A percentile compares a stretch with the other conserved stretches of the same genome.
Conservation (phyloP, 2,329 filamentous ascomycete genomes). For the Botrytis aclada region DNA sequence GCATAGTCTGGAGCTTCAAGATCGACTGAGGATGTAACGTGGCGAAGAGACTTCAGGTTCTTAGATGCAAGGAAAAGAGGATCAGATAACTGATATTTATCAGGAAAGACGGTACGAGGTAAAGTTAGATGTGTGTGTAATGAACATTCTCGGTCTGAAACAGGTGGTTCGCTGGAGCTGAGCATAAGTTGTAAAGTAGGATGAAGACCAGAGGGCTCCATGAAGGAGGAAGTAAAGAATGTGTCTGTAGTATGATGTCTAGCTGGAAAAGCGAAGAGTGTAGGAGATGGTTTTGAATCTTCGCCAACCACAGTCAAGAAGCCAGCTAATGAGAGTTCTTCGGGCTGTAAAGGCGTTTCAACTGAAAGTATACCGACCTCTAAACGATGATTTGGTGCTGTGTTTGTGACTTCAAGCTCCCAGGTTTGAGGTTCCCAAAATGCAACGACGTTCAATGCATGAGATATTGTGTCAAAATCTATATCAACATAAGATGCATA, state of each 20-base stretch:
- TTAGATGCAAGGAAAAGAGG: conserved; percentile 76
- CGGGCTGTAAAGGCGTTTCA: conserved; percentile 60
- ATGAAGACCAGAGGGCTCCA: conserved; percentile 76
- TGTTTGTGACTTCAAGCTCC: conserved; percentile 32
- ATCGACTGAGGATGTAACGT: conserved; percentile 74
- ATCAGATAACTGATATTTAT: conserved; percentile 81
- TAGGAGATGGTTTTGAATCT: conserved; percentile 67
- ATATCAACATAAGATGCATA: conserved; percentile 68
- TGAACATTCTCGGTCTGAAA: conserved; percentile 57
- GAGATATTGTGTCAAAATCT: conserved; percentile 68
- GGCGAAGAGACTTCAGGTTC: conserved; percentile 66
- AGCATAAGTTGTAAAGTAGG: conserved; percentile 72
- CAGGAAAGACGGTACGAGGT: conserved; percentile 76
- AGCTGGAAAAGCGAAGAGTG: conserved; percentile 79
- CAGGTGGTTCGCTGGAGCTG: conserved; percentile 49
- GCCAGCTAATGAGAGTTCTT: conserved; percentile 77
- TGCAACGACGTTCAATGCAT: conserved; percentile 61
- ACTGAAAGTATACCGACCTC: conserved; percentile 78
- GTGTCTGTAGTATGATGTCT: conserved; percentile 62
- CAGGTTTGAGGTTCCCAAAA: conserved; percentile 52
- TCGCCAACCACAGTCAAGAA: conserved; percentile 76
- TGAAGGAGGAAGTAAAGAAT: conserved; percentile 62
- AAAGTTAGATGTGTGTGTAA: conserved; percentile 80
- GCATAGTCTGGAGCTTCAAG: conserved; percentile 88
- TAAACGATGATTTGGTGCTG: conserved; percentile 50